Evolutionary conservation across 2,329 filamentous ascomycete genomes (phyloP).

Genomic region (Coleophoma crateriformis): DNA sequence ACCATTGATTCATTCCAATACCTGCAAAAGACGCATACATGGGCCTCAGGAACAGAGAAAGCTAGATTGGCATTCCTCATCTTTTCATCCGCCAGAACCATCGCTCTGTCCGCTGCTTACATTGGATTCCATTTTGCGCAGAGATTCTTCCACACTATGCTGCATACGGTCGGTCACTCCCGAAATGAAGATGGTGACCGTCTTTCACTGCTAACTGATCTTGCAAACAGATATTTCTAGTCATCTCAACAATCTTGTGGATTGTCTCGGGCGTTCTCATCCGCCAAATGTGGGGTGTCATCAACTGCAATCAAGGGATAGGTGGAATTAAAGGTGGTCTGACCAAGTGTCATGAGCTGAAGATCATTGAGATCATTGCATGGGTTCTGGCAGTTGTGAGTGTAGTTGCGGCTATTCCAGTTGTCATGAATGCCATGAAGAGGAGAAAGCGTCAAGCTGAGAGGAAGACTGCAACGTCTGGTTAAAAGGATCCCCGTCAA

Average conservation of each 20-base stretch:
- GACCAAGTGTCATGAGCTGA: slow-evolving; percentile 13
- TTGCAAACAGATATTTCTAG: slow-evolving; percentile 6
- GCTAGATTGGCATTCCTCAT: slow-evolving; percentile 9
- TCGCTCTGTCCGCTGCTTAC: slow-evolving; percentile 11
- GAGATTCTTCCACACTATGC: slow-evolving; percentile 13
- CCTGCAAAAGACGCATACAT: slow-evolving; percentile 13
- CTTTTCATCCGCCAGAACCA: slow-evolving; percentile 9
- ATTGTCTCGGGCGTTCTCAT: slow-evolving; percentile 13
- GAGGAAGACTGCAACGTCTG: slow-evolving; percentile 7
- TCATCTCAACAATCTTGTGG: slow-evolving; percentile 12
- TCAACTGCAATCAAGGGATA: slow-evolving; percentile 6
- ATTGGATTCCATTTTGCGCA: slow-evolving; percentile 9
- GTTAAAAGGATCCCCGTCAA: neutral
- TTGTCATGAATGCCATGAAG: slow-evolving; percentile 12
- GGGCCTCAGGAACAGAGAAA: slow-evolving; percentile 8
- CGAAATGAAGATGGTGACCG: neutral
- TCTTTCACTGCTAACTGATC: too few relatives aligned
- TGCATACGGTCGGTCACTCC: slow-evolving; percentile 6
- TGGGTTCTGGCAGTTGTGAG: slow-evolving; percentile 7
- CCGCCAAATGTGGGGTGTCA: slow-evolving; percentile 12
- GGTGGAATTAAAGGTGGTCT: slow-evolving; percentile 10
- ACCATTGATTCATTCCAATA: slow-evolving; percentile 13
- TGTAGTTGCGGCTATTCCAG: slow-evolving; percentile 3
- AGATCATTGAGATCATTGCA: slow-evolving; percentile 14
- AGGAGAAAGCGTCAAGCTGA: slow-evolving; percentile 7